Percentiles rank a stretch among this genome's conserved stretches.
Conservation (phyloP, 495 filamentous ascomycete genomes). For the Talaromyces liani region DNA sequence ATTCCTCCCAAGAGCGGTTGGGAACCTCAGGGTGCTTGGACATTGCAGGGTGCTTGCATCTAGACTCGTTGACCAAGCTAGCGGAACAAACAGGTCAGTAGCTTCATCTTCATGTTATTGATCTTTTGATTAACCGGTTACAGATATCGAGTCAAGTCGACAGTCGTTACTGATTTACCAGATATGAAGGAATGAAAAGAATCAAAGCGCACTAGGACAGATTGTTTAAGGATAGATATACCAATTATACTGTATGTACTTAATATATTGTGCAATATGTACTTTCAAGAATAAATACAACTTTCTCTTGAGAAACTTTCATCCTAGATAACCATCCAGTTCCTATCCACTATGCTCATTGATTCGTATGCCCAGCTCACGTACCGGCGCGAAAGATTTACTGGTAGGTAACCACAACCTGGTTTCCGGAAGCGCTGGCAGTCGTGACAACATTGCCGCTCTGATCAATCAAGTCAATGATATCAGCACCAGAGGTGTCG, state of each 20-base stretch:
- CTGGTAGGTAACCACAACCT: conserved; percentile 7
- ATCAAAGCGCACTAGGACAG: not conserved
- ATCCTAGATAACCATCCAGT: not conserved
- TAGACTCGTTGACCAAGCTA: not conserved
- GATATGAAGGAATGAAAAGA: not conserved
- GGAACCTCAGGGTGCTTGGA: not conserved
- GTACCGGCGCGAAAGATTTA: not conserved
- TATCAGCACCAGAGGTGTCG: not conserved
- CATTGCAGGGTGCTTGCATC: conserved; percentile 4
- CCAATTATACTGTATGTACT: not conserved
- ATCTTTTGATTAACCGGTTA: not conserved
- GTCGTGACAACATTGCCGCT: conserved; percentile 1
- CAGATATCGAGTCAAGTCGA: not conserved
- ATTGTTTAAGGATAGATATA: not conserved
- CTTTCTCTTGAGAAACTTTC: not conserved
- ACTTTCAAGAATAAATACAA: not conserved
- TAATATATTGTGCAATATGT: not conserved
- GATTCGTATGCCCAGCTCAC: not conserved
- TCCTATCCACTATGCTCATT: not conserved
- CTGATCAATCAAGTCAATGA: conserved; percentile 1
- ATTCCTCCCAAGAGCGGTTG: conserved; percentile 6
- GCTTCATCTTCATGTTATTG: not conserved
- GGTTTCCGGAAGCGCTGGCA: conserved; percentile 1
- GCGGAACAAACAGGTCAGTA: not conserved
- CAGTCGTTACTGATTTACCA: not conserved